A percentile compares a stretch with the other conserved stretches of the same genome.
Evolutionary conservation across 2,329 filamentous ascomycete species (phyloP).

Genomic region (Rhinocladiella similis): DNA sequence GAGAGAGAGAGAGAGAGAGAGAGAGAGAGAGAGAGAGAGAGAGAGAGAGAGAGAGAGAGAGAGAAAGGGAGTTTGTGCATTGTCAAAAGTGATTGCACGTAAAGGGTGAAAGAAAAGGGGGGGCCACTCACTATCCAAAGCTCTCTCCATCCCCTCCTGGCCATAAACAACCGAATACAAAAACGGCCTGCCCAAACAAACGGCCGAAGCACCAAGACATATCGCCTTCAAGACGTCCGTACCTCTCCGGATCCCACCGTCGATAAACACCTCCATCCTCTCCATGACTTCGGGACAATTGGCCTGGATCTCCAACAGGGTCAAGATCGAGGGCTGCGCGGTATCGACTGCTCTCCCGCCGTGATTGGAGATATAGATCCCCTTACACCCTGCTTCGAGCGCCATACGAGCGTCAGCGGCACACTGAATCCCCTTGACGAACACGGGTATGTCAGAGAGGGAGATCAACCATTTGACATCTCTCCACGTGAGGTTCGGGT

Average conservation of each 20-base stretch:
- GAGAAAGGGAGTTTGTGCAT: too few relatives aligned
- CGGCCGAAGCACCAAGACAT: constrained; percentile 53
- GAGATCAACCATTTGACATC: constrained; percentile 55
- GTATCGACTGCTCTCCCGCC: constrained; percentile 57
- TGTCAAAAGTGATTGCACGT: too few relatives aligned
- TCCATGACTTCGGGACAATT: constrained; percentile 40
- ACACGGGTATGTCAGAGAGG: constrained; percentile 52
- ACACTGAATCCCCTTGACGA: constrained; percentile 58
- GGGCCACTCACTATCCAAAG: constrained; percentile 45
- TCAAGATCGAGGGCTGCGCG: constrained; percentile 51
- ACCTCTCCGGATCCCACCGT: constrained; percentile 54
- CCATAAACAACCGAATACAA: constrained; percentile 70
- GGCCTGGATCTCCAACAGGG: constrained; percentile 62
- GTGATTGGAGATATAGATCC: constrained; percentile 59
- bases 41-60: too few relatives aligned
- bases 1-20: too few relatives aligned
- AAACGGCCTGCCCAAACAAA: constrained; percentile 54
- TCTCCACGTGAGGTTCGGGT: constrained; percentile 54
- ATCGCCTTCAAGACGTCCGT: constrained; percentile 57
- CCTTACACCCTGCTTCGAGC: constrained; percentile 50
- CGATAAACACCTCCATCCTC: constrained; percentile 36
- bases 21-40: too few relatives aligned
- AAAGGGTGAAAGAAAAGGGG: too few relatives aligned
- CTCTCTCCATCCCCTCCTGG: constrained; percentile 75
- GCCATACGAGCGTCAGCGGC: constrained; percentile 56